Conservation (phyloP, 164 flowering plant species). For the Aristolochia fimbriata region DNA sequence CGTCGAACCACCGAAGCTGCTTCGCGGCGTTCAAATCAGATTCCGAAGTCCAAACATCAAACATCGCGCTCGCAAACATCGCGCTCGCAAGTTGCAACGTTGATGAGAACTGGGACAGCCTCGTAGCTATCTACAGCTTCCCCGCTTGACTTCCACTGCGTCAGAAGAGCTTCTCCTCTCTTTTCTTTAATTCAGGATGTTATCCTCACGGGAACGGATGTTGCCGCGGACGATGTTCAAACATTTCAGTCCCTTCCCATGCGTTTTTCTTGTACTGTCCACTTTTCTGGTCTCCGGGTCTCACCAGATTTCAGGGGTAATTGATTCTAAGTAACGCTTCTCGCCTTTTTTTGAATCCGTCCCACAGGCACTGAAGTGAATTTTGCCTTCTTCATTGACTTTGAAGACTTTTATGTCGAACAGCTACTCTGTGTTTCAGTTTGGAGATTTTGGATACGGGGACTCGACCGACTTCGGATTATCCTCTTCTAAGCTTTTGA, state of each 20-base stretch:
- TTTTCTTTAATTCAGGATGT: no score
- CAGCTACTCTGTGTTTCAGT: constrained; percentile 23
- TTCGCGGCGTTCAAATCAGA: no score
- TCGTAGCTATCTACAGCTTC: no score
- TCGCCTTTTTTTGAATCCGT: not conserved
- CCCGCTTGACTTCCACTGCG: no score
- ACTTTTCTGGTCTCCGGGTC: constrained; percentile 8
- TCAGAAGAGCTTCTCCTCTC: no score
- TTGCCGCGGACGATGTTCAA: not conserved
- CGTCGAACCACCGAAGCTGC: no score
- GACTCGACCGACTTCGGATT: constrained; percentile 32
- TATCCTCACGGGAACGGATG: not conserved
- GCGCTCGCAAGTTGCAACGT: no score
- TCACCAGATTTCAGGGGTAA: constrained; percentile 13
- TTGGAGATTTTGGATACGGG: constrained; percentile 43
- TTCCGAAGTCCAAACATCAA: no score
- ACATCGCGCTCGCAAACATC: no score
- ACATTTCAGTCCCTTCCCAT: not conserved
- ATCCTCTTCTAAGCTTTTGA: constrained; percentile 57
- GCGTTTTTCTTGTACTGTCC: constrained; percentile 5
- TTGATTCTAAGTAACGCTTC: not conserved
- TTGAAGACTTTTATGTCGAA: not conserved
- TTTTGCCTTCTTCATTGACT: not conserved
- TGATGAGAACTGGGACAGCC: no score
- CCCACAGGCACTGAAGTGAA: not conserved